Evolutionary conservation across 352 stramenopile species (phyloP), one percentile per base, ranked within the genome.

Genomic region (Globisporangium okanoganense): DNA sequence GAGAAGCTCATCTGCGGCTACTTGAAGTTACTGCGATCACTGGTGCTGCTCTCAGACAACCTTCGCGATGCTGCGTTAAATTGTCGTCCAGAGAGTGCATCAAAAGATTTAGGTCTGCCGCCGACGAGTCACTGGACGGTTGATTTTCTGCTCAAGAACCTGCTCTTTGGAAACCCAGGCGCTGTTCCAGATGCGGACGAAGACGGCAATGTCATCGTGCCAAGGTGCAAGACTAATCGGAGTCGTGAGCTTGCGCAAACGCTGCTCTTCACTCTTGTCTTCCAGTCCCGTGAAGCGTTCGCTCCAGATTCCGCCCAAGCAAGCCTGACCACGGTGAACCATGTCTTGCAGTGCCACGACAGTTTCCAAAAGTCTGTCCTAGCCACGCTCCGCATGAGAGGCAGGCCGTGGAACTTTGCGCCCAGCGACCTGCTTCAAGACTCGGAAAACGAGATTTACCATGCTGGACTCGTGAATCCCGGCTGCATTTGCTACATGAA

Each of bases 401-500:
- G 78, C 18, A 70, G 79, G 7, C 82, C 81, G 25, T 94, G 85
- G 85, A 80, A 82, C 54, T 85, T 82, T 47, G 35, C 52, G 2
- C 79, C 85, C 7, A 27, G 48, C 8, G 75, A 94, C 5, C 70
- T 76, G 10, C 66, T 90, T 13, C 65, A 79, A 16, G 67, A 72
- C 31, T 9, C 27, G 0, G 38, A 48, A 14, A 64, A 60, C 20
- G 75, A 48, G 2, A 69, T 66, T 14, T n/a, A 58, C 1, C 74
- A 84, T 13, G 85, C 85, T 44, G 97, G 97, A 8, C 75, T 99
- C 1, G 88, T 97, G 44, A 99, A 99, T 66, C 96, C 98, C 49
- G 97, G 97, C 8, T 99, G 96, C 62, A 99, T 98, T 10, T 99
- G 97, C 79, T 99, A 99, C 82, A 99, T 99, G 96, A 99, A 99